Conservation (phyloP, 805 yeast genomes). For the Ogataea thermomethanolica region DNA sequence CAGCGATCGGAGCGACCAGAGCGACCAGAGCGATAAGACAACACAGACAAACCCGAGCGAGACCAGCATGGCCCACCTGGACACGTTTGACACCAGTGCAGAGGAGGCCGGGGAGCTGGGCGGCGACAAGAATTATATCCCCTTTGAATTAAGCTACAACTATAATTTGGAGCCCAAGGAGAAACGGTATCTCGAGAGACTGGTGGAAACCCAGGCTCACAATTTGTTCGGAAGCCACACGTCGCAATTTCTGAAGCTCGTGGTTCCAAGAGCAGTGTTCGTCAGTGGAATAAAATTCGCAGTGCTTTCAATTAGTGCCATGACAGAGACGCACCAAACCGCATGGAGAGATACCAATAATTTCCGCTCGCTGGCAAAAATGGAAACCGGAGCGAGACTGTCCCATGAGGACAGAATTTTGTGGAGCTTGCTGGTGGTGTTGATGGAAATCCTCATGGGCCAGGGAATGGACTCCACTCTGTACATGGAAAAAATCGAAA, state of each 20-base stretch:
- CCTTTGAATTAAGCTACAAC: not conserved
- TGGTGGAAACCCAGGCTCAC: not conserved
- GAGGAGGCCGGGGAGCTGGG: too few relatives aligned
- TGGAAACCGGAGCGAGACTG: not conserved
- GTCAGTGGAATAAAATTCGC: slow-evolving; percentile 1
- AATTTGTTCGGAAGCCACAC: slow-evolving; percentile 1
- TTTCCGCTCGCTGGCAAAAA: slow-evolving; percentile 4
- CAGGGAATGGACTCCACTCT: slow-evolving; percentile 5
- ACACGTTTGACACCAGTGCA: too few relatives aligned
- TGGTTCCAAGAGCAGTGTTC: slow-evolving; percentile 3
- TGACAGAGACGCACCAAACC: not conserved
- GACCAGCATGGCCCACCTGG: too few relatives aligned
- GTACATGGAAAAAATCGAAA: slow-evolving; percentile 5
- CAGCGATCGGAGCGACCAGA: not conserved
- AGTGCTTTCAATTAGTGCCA: slow-evolving; percentile 2
- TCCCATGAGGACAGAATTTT: not conserved
- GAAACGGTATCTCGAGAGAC: slow-evolving; percentile 1
- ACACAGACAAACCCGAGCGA: too few relatives aligned
- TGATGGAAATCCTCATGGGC: slow-evolving; percentile 9
- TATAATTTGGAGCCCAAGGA: slow-evolving; percentile 1
- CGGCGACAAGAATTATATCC: too few relatives aligned
- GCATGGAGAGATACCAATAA: slow-evolving; percentile 5
- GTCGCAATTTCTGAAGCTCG: not conserved
- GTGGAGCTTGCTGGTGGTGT: slow-evolving; percentile 2
- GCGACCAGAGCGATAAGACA: too few relatives aligned